Base-by-base conservation (phyloP, 1,139 yeast genomes). In the Saccharomyces hybrid region DNA sequence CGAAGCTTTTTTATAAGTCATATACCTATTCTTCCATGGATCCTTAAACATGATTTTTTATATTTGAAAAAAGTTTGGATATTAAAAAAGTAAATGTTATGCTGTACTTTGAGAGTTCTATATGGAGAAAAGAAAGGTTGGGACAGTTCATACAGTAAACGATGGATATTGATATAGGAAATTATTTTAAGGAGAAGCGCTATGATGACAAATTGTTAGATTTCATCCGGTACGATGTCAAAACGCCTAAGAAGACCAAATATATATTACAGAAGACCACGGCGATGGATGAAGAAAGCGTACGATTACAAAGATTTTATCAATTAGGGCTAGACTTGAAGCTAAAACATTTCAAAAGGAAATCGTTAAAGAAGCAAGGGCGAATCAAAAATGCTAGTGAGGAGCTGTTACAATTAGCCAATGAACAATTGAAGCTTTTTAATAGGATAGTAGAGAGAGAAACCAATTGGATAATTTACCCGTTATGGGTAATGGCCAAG, bases 391-490 rank as follows among this genome's bases (percentile, higher is more conserved):
- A 8, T 51, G 14, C 32, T 42, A 49, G 24, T 24, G 49, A 55
- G 47, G 28, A 32, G 24, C 31, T 52, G 9, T 47, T 53, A 12
- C 51, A 50, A 2, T 34, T 53, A 26, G 51, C 57, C 26, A 54
- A 52, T 21, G 46, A 48, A 24, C 60, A 57, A 48, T 74, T 82
- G 48, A 73, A 72, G 55, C 66, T 74, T 16, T 64, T 84, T 54
- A 83, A 83, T 57, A 73, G 89, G 52, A 80, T 81, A 29, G 86
- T 89, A 0, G 89, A 83, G 57, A 67, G 73, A 11, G 82, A 83
- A 60, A 78, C 81, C 21, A 77, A 76, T 57, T 88, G 96, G 96
- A 77, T 87, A 31, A 76, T 86, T 52, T 76, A 75, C 1, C 82
- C 86, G 2, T 68, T 88, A 58, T 79, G 79, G 65, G 71, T 73